Evolutionary conservation across 2,329 filamentous ascomycete genomes (phyloP).

Genomic region (Arthrobotrys musiformis): DNA sequence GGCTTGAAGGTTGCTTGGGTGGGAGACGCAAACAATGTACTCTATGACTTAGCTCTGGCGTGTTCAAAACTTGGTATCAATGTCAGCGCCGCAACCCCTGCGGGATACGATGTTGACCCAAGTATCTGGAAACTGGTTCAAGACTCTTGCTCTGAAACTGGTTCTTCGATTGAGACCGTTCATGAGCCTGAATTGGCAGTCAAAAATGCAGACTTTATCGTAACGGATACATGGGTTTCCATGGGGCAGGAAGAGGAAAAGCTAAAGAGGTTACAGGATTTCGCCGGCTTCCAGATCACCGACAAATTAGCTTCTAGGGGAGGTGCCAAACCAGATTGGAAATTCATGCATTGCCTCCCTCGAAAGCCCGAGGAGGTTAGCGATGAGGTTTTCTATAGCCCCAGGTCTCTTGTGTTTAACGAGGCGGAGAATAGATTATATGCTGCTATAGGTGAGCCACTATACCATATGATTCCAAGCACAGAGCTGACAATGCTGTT

Average conservation of each 20-base stretch:
- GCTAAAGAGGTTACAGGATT: slow-evolving; percentile 79
- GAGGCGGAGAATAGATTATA: slow-evolving; percentile 96
- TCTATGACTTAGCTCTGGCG: slow-evolving; percentile 90
- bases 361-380: slow-evolving; percentile 91
- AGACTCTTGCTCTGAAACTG: slow-evolving; percentile 39
- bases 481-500: background rate
- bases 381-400: slow-evolving; percentile 93
- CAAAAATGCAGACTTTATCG: slow-evolving; percentile 84
- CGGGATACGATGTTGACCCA: slow-evolving; percentile 82
- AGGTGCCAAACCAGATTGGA: slow-evolving; percentile 88
- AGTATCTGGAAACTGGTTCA: slow-evolving; percentile 70
- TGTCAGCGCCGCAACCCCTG: slow-evolving; percentile 85
- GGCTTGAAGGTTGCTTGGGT: slow-evolving; percentile 90
- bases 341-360: slow-evolving; percentile 98
- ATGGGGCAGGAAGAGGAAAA: slow-evolving; percentile 96
- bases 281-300: slow-evolving; percentile 91
- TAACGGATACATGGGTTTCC: slow-evolving; percentile 97
- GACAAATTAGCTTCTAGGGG: slow-evolving; percentile 82
- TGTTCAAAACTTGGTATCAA: slow-evolving; percentile 88
- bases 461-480: slow-evolving; percentile 60
- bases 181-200: slow-evolving; percentile 84
- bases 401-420: slow-evolving; percentile 85
- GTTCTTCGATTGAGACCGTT: slow-evolving; percentile 53
- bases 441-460: slow-evolving; percentile 73
- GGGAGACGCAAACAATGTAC: slow-evolving; percentile 95